Evolutionary conservation across 2,329 filamentous ascomycete species (phyloP).

Genomic region (Colletotrichum aenigma): DNA sequence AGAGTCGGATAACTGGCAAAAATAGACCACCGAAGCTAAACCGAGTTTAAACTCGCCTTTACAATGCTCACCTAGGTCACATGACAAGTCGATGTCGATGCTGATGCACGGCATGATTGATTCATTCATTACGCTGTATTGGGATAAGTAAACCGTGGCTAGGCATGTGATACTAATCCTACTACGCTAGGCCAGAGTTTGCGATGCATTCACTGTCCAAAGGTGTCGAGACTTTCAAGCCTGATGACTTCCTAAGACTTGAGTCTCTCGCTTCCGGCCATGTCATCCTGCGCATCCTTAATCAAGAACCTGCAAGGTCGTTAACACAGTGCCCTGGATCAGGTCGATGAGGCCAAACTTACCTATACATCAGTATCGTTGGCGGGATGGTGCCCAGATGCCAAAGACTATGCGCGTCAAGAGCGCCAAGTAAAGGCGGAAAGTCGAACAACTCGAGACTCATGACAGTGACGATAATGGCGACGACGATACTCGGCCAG

Average conservation of each 20-base stretch:
- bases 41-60: neutral
- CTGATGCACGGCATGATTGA: neutral
- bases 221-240: neutral
- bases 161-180: neutral
- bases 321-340: neutral
- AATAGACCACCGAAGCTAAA: slow-evolving; percentile 7
- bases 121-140: neutral
- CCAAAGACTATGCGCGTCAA: slow-evolving; percentile 97
- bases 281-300: slow-evolving; percentile 83
- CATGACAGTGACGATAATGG: slow-evolving; percentile 93
- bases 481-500: slow-evolving; percentile 90
- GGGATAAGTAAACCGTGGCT: neutral
- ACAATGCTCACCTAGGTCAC: neutral
- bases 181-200: neutral
- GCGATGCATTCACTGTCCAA: neutral
- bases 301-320: slow-evolving; percentile 72
- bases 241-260: slow-evolving; percentile 63
- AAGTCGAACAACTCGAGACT: slow-evolving; percentile 96
- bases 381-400: slow-evolving; percentile 91
- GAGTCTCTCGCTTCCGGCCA: slow-evolving; percentile 69
- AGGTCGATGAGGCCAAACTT: slow-evolving; percentile 44
- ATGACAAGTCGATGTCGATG: neutral
- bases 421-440: slow-evolving; percentile 76
- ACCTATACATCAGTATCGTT: slow-evolving; percentile 94
- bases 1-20: neutral